Percentiles rank a stretch among this genome's conserved stretches.
phyloP scores from a whole-genome alignment of 108 stramenopile genomes.

The Tribonema minus region DNA sequence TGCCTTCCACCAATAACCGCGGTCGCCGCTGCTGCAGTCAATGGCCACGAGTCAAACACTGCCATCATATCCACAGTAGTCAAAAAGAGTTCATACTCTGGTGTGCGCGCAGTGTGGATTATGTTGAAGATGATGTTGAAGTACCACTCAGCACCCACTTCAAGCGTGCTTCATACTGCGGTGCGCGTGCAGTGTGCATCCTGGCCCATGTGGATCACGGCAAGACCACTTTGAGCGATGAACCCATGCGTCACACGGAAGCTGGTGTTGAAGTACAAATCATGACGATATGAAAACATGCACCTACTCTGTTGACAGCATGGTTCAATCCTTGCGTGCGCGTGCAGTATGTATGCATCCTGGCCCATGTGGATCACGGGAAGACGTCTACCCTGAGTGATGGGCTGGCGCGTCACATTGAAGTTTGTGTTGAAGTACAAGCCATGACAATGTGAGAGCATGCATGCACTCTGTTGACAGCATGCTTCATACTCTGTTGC shows the following conservation, averaged over 20 bases:
- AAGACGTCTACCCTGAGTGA: conserved; percentile 6
- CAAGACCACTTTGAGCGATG: conserved; percentile 49
- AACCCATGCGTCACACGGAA: background rate
- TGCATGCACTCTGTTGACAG: background rate
- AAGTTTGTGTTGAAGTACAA: too few relatives aligned
- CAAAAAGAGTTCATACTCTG: too few relatives aligned
- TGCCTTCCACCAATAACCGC: background rate
- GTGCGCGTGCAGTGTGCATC: conserved; percentile 47
- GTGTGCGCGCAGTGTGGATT: too few relatives aligned
- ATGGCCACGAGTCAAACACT: too few relatives aligned
- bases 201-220: conserved; percentile 67
- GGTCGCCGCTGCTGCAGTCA: too few relatives aligned
- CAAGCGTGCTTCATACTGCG: background rate
- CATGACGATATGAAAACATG: too few relatives aligned
- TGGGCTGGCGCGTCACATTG: too few relatives aligned
- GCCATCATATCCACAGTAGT: too few relatives aligned
- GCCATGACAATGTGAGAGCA: too few relatives aligned
- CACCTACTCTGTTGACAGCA: too few relatives aligned
- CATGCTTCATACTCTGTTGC: background rate
- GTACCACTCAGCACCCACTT: too few relatives aligned
- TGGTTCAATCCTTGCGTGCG: background rate
- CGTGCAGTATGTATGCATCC: background rate
- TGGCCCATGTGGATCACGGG: background rate
- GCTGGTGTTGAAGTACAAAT: background rate
- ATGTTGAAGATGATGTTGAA: too few relatives aligned